phyloP scores from a whole-genome alignment of 805 yeast species.

The Isabelozyma heimii region DNA sequence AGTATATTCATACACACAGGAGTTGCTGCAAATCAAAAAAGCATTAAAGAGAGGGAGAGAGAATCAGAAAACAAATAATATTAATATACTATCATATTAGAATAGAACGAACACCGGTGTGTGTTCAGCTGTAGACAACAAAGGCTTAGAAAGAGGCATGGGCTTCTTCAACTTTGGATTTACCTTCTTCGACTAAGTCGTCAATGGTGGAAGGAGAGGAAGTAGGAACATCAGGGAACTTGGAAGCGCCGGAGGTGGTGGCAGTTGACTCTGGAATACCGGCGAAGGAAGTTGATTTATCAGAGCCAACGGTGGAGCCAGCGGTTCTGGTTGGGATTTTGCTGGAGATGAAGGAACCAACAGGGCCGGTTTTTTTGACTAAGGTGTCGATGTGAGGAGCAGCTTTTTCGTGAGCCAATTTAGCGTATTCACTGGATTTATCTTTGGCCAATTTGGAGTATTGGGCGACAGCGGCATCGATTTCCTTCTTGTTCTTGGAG shows the following conservation, averaged over 20 bases:
- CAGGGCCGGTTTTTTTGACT: constrained; percentile 64
- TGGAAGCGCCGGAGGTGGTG: constrained; percentile 31
- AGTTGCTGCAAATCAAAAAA: not conserved
- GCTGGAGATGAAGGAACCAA: constrained; percentile 55
- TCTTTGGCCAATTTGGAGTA: constrained; percentile 45
- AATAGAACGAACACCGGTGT: too few species aligned
- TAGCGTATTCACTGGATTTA: constrained; percentile 44
- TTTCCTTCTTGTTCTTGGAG: constrained; percentile 70
- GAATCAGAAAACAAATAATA: not conserved
- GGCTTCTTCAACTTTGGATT: constrained; percentile 8
- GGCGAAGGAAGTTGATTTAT: not conserved
- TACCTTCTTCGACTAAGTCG: constrained; percentile 21
- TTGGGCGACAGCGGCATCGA: constrained; percentile 60
- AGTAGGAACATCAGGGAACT: constrained; percentile 43
- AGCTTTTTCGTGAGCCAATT: constrained; percentile 38
- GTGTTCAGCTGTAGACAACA: too few species aligned
- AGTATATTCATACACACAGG: not conserved
- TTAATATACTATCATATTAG: too few species aligned
- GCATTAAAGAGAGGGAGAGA: not conserved
- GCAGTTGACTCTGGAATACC: constrained; percentile 11
- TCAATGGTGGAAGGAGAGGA: constrained; percentile 18
- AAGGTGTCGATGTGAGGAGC: constrained; percentile 59
- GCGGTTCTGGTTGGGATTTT: constrained; percentile 69
- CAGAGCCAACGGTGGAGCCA: constrained; percentile 57
- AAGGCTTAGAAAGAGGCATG: not conserved